Evolutionary conservation across 495 filamentous ascomycete species (phyloP), one percentile per base, ranked within the genome.

Genomic region (Xylaria intraflava): DNA sequence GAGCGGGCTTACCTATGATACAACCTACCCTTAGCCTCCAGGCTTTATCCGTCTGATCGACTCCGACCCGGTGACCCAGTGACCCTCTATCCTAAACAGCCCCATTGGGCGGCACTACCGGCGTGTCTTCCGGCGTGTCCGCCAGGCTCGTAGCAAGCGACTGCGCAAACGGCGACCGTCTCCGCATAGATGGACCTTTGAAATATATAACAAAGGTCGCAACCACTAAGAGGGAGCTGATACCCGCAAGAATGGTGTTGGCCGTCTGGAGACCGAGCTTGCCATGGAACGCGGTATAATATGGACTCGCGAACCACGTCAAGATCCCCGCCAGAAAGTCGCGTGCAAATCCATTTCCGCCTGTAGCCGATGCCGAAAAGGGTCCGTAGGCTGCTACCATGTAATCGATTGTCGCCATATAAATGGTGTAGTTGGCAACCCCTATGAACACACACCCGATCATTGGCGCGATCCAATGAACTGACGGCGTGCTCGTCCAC

Each of bases 361-460:
- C 87, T 1, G 87, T 90, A 0, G 87, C 87, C 1, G 86, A 89
- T 1, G 87, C 85, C 11, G 85, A 83, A 66, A 89, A 90, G 0
- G 83, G 83, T 0, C 86, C 87, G 62, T 91, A 90, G 0, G 84
- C 78, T 29, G 79, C 82, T 9, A 90, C 82, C 87, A 89, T 91
- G 70, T 91, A 91, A 60, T 91, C 87, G 52, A 91, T 87, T 0
- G 87, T 88, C 0, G 85, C 82, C 84, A 89, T 88, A 65, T 87
- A 86, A 51, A 87, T 85, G 17, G 74, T 74, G 51, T 86, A 86
- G 58, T 87, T 85, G 6, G 84, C 83, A 46, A 86, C 80, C 7
- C 81, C 83, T 44, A 87, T 82, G 7, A 85, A 59, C 11, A 75
- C 66, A 1, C 71, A 72, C 29, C 82, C 83, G n/a, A 84, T 65